phyloP scores from a whole-genome alignment of 208 protist species.

The Strigomonas culicis region DNA sequence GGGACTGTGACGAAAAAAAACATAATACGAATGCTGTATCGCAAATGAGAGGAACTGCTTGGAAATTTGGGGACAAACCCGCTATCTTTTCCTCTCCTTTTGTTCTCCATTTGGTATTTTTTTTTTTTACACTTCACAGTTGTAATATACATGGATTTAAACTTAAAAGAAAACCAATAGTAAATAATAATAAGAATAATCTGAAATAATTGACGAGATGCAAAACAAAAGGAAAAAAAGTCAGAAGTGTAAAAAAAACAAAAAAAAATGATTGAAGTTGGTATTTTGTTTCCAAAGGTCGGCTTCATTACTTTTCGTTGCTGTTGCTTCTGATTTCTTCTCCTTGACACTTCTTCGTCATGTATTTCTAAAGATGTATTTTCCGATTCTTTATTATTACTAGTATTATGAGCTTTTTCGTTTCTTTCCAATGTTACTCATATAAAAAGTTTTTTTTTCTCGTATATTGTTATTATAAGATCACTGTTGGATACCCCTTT shows the following conservation, averaged over 20 bases:
- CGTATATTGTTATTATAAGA: constrained; percentile 6
- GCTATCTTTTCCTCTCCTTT: background rate
- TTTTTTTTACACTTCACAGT: background rate
- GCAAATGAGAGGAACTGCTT: background rate
- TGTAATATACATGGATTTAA: too few relatives aligned
- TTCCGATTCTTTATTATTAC: background rate
- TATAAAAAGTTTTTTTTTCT: constrained; percentile 5
- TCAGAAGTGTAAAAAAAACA: background rate
- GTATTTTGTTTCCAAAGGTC: constrained; percentile 13
- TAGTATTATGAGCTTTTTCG: background rate
- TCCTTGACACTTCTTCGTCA: background rate
- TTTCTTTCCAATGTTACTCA: constrained; percentile 1
- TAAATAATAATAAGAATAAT: background rate
- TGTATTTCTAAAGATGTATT: constrained; percentile 1
- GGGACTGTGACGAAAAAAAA: background rate
- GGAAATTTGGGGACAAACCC: too few relatives aligned
- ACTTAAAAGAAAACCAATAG: too few relatives aligned
- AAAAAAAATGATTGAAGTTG: background rate
- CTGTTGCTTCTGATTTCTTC: constrained; percentile 16
- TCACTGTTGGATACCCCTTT: background rate
- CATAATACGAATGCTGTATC: background rate
- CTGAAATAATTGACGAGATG: background rate
- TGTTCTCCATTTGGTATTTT: background rate
- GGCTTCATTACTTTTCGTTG: constrained; percentile 19
- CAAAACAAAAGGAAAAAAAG: background rate